These are phyloP conservation scores for Royoungia palumana DNA, from an alignment of 768 basidiomycete genomes.

Conservation along the genomic window DNA sequence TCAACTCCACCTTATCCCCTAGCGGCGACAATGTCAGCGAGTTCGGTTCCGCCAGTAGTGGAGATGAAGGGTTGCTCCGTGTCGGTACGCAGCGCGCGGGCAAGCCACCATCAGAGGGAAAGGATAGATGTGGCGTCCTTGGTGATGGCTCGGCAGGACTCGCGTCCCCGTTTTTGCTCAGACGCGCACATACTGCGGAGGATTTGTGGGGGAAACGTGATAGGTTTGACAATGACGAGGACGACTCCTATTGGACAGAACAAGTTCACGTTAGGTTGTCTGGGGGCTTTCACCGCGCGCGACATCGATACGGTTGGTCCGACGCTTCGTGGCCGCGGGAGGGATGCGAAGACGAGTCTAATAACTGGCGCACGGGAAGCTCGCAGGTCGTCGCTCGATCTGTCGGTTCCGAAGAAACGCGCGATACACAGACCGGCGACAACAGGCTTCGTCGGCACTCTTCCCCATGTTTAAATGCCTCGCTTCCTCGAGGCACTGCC, in stretches of 20 bases:
- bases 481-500: neutral
- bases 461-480: neutral
- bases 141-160: neutral
- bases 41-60: neutral
- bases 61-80: neutral
- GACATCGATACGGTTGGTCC: neutral
- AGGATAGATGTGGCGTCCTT: neutral
- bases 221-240: conserved; percentile 1
- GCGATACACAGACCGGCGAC: neutral
- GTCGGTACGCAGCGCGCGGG: neutral
- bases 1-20: neutral
- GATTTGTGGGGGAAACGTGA: neutral
- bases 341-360: conserved; percentile 3
- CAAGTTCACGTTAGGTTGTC: conserved; percentile 8
- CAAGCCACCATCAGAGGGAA: neutral
- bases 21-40: neutral
- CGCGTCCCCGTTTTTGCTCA: neutral
- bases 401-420: neutral
- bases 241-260: conserved; percentile 8
- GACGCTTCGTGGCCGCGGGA: neutral
- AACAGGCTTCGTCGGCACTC: conserved; percentile 4
- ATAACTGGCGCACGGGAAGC: conserved; percentile 13
- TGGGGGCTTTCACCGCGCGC: neutral
- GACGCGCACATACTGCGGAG: neutral
- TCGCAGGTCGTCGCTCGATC: neutral